A percentile compares a stretch with the other conserved stretches of the same genome.
phyloP scores from a whole-genome alignment of 345 rosid genomes.

The Carallia brachiata region DNA sequence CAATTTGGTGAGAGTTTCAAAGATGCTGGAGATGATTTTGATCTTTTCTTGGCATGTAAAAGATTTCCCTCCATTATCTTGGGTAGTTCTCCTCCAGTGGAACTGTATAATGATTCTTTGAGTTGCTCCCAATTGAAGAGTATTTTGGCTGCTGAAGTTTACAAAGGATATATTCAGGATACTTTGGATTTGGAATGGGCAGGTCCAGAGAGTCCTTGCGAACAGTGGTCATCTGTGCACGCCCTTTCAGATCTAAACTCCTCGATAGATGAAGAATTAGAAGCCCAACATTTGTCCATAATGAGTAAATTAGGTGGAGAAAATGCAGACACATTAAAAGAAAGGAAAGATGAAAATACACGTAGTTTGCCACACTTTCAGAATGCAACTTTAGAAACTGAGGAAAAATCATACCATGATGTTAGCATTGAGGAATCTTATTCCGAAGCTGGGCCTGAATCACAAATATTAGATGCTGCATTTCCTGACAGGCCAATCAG shows the following conservation, averaged over 20 bases:
- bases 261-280: constrained; percentile 19
- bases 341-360: constrained; percentile 30
- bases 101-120: constrained; percentile 48
- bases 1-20: constrained; percentile 34
- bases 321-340: not conserved
- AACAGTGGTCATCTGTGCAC: constrained; percentile 41
- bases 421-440: constrained; percentile 22
- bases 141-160: constrained; percentile 34
- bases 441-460: constrained; percentile 13
- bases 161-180: constrained; percentile 34
- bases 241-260: constrained; percentile 35
- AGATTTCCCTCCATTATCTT: constrained; percentile 72
- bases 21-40: constrained; percentile 40
- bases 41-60: constrained; percentile 56
- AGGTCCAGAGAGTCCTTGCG: constrained; percentile 41
- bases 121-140: constrained; percentile 26
- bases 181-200: constrained; percentile 42
- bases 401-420: constrained; percentile 30
- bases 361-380: constrained; percentile 27
- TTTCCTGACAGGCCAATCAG: constrained; percentile 55
- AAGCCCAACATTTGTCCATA: not conserved
- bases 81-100: constrained; percentile 59
- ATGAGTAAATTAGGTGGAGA: constrained; percentile 4
- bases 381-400: constrained; percentile 31
- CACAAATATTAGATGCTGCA: constrained; percentile 15